These are phyloP conservation scores for Fusarium setosum DNA, from an alignment of 2,329 filamentous ascomycete genomes.

Conservation along the genomic window DNA sequence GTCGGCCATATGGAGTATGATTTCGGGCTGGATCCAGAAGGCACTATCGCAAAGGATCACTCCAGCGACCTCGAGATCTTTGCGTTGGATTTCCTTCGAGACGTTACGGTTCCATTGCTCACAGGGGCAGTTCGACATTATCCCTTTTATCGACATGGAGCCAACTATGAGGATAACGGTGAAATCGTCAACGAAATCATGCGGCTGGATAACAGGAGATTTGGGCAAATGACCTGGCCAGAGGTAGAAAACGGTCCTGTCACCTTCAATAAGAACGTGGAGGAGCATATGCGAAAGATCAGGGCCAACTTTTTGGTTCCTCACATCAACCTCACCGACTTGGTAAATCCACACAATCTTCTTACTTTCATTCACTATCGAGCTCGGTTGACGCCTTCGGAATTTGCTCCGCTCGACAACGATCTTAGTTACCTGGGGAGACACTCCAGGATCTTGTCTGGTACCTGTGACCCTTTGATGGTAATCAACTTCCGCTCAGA, in stretches of 20 bases:
- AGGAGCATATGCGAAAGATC: slow-evolving; percentile 9
- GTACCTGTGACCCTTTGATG: slow-evolving; percentile 6
- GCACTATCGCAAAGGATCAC: slow-evolving; percentile 15
- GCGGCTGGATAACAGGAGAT: accelerated
- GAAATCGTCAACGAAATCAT: background rate
- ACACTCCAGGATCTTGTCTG: slow-evolving; percentile 23
- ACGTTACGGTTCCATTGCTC: background rate
- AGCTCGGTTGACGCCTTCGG: slow-evolving; percentile 12
- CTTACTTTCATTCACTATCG: slow-evolving; percentile 37
- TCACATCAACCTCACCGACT: slow-evolving; percentile 36
- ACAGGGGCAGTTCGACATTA: background rate
- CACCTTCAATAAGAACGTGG: slow-evolving; percentile 21
- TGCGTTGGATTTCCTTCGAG: slow-evolving; percentile 29
- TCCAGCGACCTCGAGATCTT: slow-evolving; percentile 34
- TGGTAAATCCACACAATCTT: slow-evolving; percentile 25
- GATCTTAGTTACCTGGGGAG: slow-evolving; percentile 34
- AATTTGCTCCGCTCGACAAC: slow-evolving; percentile 23
- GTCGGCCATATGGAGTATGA: slow-evolving; percentile 11
- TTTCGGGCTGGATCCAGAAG: slow-evolving; percentile 23
- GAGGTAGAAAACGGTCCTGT: background rate
- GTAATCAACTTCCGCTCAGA: too few species aligned
- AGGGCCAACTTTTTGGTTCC: slow-evolving; percentile 36
- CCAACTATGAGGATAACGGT: slow-evolving; percentile 23
- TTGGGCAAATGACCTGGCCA: background rate
- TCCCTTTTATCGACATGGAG: slow-evolving; percentile 34